These are phyloP conservation scores for Brettanomyces custersianus DNA, from an alignment of 805 yeast genomes.

Conservation along the genomic window DNA sequence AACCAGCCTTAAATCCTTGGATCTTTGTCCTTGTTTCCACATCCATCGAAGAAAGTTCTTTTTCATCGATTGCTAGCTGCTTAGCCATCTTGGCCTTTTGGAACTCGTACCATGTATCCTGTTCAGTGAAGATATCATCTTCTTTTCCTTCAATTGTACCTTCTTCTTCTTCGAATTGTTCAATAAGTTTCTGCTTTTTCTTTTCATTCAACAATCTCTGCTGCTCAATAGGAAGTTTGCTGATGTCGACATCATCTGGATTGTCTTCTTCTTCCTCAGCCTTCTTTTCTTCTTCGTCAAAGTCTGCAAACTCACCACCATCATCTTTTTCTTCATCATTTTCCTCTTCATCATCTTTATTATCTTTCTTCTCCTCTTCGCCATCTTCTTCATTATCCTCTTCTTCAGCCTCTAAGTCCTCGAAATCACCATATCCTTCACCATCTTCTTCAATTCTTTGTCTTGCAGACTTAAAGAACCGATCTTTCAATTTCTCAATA, in stretches of 20 bases:
- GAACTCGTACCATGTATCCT: conserved; percentile 95
- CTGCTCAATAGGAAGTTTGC: conserved; percentile 50
- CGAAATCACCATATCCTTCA: conserved; percentile 31
- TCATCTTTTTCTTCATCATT: conserved; percentile 18
- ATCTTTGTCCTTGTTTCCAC: conserved; percentile 65
- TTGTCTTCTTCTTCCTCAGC: conserved; percentile 8
- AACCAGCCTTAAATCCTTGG: conserved; percentile 91
- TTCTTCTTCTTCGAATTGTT: conserved; percentile 85
- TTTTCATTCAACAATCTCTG: conserved; percentile 76
- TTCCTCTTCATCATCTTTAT: conserved; percentile 7
- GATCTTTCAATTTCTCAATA: conserved; percentile 31
- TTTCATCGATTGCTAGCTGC: conserved; percentile 87
- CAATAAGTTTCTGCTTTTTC: conserved; percentile 78
- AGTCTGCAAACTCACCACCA: conserved; percentile 30
- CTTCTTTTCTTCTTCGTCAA: conserved; percentile 29
- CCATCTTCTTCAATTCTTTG: conserved; percentile 25
- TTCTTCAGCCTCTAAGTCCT: conserved; percentile 22
- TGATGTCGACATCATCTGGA: conserved; percentile 18
- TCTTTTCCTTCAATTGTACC: conserved; percentile 71
- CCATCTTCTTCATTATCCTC: conserved; percentile 25
- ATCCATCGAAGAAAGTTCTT: conserved; percentile 68
- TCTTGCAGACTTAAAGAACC: conserved; percentile 49
- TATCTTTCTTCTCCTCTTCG: conserved; percentile 24
- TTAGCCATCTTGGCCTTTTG: conserved; percentile 96
- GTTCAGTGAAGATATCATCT: conserved; percentile 55